Conservation (phyloP, 768 basidiomycete species). For the Boletus reticuloceps region DNA sequence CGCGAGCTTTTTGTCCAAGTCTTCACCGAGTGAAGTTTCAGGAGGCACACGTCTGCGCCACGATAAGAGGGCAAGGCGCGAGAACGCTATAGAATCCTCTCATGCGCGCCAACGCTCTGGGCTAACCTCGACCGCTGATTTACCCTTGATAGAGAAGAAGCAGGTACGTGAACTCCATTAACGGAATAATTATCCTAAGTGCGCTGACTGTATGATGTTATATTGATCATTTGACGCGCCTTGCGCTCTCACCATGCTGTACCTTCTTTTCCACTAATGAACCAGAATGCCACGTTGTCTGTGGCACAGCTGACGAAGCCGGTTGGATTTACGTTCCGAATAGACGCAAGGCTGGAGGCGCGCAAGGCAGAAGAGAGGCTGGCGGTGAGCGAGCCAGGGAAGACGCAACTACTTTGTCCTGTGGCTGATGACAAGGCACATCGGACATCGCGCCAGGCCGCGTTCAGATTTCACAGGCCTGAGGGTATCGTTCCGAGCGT, state of each 20-base stretch:
- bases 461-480: constrained; percentile 38
- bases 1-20: neutral
- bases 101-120: constrained; percentile 11
- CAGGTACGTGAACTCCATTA: constrained; percentile 30
- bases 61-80: neutral
- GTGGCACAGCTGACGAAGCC: constrained; percentile 42
- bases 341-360: constrained; percentile 47
- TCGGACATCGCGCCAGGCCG: constrained; percentile 42
- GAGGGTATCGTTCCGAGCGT: constrained; percentile 43
- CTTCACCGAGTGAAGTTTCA: constrained; percentile 1
- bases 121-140: constrained; percentile 17
- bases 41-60: constrained; percentile 3
- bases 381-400: constrained; percentile 25
- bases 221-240: constrained; percentile 6
- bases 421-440: constrained; percentile 56
- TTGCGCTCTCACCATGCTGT: constrained; percentile 11
- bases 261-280: constrained; percentile 13
- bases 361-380: constrained; percentile 40
- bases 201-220: constrained; percentile 23
- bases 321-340: constrained; percentile 51
- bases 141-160: constrained; percentile 29
- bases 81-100: neutral
- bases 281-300: constrained; percentile 24
- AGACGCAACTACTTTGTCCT: constrained; percentile 16
- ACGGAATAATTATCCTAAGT: constrained; percentile 19